Conservation (phyloP, 352 stramenopile genomes). For the Blastocystis sp. region DNA sequence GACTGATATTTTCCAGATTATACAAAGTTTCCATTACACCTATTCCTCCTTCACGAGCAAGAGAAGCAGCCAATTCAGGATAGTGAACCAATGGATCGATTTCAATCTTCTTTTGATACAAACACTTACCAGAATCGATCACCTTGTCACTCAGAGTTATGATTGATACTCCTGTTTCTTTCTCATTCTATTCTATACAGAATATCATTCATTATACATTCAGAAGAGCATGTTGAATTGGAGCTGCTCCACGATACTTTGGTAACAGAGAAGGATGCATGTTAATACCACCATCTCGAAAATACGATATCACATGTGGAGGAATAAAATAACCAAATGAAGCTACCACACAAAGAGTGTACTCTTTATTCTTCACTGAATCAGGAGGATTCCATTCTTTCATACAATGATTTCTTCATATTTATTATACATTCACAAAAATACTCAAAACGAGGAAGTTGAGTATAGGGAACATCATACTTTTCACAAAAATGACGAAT, state of each 20-base stretch:
- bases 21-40: constrained; percentile 45
- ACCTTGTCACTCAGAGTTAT: constrained; percentile 50
- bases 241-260: constrained; percentile 39
- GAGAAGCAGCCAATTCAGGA: not conserved
- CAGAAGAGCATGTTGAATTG: constrained; percentile 46
- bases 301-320: constrained; percentile 38
- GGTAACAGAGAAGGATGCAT: constrained; percentile 60
- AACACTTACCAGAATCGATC: constrained; percentile 49
- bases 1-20: constrained; percentile 33
- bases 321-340: constrained; percentile 61
- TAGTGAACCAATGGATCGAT: constrained; percentile 16
- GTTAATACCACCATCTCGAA: constrained; percentile 55
- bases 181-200: not conserved
- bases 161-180: constrained; percentile 44
- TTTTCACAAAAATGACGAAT: constrained; percentile 36
- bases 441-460: not conserved
- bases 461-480: constrained; percentile 39
- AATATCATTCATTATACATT: not conserved
- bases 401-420: constrained; percentile 16
- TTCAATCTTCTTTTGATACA: constrained; percentile 34
- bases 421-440: not conserved
- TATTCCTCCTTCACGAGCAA: constrained; percentile 1
- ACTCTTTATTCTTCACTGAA: constrained; percentile 14
- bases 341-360: constrained; percentile 17
- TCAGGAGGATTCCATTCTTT: constrained; percentile 26